Conservation (phyloP, 768 basidiomycete genomes). For the Tricholoma sp. region DNA sequence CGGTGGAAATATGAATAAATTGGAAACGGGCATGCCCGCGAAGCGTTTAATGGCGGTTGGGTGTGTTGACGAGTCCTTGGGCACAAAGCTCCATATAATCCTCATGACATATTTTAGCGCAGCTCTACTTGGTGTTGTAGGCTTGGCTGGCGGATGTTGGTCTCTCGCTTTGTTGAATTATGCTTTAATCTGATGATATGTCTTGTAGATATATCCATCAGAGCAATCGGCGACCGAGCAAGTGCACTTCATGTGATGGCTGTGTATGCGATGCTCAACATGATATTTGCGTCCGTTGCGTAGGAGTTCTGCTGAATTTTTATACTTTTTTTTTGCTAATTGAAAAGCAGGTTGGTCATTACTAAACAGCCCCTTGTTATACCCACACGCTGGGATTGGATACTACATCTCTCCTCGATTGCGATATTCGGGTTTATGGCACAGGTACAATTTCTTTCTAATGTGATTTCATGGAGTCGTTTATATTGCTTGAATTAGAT, state of each 20-base stretch:
- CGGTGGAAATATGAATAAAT: conserved; percentile 14
- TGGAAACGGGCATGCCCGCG: conserved; percentile 23
- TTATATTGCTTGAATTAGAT: neutral
- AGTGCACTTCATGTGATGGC: conserved; percentile 56
- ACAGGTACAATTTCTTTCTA: conserved; percentile 27
- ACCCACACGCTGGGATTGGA: conserved; percentile 38
- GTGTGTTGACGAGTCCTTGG: conserved; percentile 22
- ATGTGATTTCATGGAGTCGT: neutral
- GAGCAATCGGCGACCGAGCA: conserved; percentile 70
- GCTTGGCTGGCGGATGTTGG: conserved; percentile 64
- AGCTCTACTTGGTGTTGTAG: conserved; percentile 57
- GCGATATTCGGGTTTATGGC: conserved; percentile 45
- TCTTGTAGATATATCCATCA: conserved; percentile 34
- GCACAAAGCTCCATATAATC: neutral
- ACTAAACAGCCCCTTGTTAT: conserved; percentile 34
- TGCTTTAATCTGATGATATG: neutral
- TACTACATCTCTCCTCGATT: conserved; percentile 39
- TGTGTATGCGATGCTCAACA: conserved; percentile 31
- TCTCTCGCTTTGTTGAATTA: neutral
- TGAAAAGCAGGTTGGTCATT: conserved; percentile 32
- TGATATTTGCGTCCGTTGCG: neutral
- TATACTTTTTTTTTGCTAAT: neutral
- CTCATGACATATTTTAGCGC: conserved; percentile 32
- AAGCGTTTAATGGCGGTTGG: conserved; percentile 57
- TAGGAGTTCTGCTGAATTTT: neutral